Evolutionary conservation across 352 stramenopile genomes (phyloP).

Genomic region (Pythium sp.): DNA sequence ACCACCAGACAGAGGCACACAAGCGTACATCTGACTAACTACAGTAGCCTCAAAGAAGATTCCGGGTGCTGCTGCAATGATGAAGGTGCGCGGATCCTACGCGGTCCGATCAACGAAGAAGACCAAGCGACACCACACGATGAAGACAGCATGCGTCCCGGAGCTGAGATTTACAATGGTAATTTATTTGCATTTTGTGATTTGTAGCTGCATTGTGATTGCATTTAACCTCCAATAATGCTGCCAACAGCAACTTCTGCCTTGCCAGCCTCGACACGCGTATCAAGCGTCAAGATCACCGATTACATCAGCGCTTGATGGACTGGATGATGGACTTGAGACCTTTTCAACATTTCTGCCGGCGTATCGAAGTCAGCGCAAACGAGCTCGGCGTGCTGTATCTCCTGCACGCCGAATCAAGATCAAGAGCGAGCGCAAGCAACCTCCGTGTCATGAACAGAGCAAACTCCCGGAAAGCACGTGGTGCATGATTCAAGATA

Average conservation of each 20-base stretch:
- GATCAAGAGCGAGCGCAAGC: neutral
- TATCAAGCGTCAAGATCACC: neutral
- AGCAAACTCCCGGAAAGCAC: conserved; percentile 24
- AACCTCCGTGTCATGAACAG: neutral
- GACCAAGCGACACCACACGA: neutral
- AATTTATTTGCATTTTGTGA: neutral
- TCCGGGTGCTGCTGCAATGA: neutral
- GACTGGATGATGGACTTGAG: neutral
- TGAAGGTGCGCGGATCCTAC: conserved; percentile 7
- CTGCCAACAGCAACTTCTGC: conserved; percentile 5
- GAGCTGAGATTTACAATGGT: conserved; percentile 10
- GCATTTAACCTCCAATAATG: neutral
- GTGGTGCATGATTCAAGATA: conserved; percentile 36
- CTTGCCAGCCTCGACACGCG: neutral
- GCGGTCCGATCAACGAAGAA: conserved; percentile 3
- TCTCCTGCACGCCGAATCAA: neutral
- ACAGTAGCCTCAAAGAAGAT: neutral
- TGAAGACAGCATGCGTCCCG: neutral
- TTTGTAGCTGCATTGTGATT: too few species aligned
- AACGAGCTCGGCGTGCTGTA: neutral
- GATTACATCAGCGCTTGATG: neutral
- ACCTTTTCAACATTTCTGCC: neutral
- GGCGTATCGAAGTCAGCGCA: conserved; percentile 3
- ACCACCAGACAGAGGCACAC: neutral
- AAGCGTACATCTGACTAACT: neutral